Evolutionary conservation across 2,329 filamentous ascomycete species (phyloP).

Genomic region (Exserohilum turcica): DNA sequence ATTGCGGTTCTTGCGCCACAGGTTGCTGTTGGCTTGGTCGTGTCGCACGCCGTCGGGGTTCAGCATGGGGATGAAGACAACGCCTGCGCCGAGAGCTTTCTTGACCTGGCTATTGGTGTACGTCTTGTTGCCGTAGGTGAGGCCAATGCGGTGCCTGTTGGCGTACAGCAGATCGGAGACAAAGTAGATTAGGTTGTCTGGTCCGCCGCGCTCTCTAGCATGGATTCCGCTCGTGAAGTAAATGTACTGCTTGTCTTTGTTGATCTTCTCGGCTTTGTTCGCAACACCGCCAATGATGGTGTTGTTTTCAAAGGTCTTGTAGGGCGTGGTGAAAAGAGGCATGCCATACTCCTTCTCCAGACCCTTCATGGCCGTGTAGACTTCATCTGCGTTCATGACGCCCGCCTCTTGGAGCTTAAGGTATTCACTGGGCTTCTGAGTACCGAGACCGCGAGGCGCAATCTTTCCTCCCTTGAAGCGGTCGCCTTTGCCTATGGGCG

Average conservation of each 20-base stretch:
- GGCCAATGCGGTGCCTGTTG: conserved; percentile 54
- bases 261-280: conserved; percentile 52
- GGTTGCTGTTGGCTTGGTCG: conserved; percentile 37
- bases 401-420: conserved; percentile 40
- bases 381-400: conserved; percentile 54
- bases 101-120: conserved; percentile 60
- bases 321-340: conserved; percentile 51
- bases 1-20: conserved; percentile 49
- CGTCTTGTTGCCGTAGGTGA: conserved; percentile 58
- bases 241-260: conserved; percentile 53
- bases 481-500: conserved; percentile 47
- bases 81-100: conserved; percentile 57
- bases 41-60: conserved; percentile 42
- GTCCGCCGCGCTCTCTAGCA: conserved; percentile 63
- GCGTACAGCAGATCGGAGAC: conserved; percentile 62
- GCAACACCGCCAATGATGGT: conserved; percentile 48
- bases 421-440: conserved; percentile 41
- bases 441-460: conserved; percentile 51
- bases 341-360: conserved; percentile 52
- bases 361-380: conserved; percentile 52
- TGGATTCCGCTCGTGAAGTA: conserved; percentile 62
- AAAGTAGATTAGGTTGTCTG: conserved; percentile 64
- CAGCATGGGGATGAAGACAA: conserved; percentile 55
- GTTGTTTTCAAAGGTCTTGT: conserved; percentile 52
- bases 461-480: conserved; percentile 52